Conservation (phyloP, 2,329 filamentous ascomycete genomes). For the Boeremia lycopersici region DNA sequence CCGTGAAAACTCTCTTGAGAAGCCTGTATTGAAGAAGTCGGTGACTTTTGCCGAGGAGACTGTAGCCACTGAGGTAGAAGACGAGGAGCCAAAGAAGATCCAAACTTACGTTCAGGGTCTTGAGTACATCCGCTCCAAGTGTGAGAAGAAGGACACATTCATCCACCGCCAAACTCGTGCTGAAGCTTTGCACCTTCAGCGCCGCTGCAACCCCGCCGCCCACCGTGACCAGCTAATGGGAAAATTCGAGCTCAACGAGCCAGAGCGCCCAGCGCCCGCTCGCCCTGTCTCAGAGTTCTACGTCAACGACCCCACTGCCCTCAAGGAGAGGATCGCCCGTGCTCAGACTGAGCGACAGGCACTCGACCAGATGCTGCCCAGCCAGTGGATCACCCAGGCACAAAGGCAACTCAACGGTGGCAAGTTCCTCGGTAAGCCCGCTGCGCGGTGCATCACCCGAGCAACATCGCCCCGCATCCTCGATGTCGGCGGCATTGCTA, state of each 20-base stretch:
- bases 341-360: constrained; percentile 81
- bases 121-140: constrained; percentile 71
- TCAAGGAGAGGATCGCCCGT: constrained; percentile 58
- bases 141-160: constrained; percentile 75
- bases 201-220: constrained; percentile 72
- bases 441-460: constrained; percentile 52
- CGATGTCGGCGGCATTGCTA: constrained; percentile 82
- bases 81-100: constrained; percentile 55
- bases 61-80: constrained; percentile 29
- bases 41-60: constrained; percentile 69
- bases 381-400: constrained; percentile 68
- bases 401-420: constrained; percentile 66
- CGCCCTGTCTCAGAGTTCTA: constrained; percentile 55
- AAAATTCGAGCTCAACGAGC: constrained; percentile 75
- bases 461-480: constrained; percentile 73
- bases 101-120: constrained; percentile 90
- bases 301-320: constrained; percentile 64
- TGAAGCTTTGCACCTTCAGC: constrained; percentile 83
- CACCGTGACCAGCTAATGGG: constrained; percentile 84
- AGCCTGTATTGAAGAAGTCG: constrained; percentile 67
- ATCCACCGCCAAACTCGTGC: constrained; percentile 84
- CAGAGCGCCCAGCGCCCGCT: constrained; percentile 50
- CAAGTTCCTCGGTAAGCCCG: constrained; percentile 61
- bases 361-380: constrained; percentile 68
- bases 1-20: constrained; percentile 44